Evolutionary conservation across 2,329 filamentous ascomycete genomes (phyloP), one percentile per base, ranked within the genome.

Genomic region (Pyrenophora seminiperda): DNA sequence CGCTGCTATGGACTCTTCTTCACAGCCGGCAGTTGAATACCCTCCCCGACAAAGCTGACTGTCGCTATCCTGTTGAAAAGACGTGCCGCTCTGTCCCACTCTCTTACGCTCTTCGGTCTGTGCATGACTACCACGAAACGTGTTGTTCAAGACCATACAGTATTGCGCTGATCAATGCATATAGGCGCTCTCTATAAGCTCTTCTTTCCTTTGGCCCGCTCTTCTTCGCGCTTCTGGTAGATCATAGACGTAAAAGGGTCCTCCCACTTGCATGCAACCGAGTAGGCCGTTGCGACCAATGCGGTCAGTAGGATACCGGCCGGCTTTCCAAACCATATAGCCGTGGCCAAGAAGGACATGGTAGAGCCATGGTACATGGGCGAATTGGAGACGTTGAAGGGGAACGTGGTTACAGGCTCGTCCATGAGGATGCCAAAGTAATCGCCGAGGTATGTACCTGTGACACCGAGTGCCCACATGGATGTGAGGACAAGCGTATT

Each of bases 381-480:
- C 43, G 91, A 88, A 59, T 85, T 84, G 46, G 88, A 92, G 54
- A 97, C 82, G 75, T 89, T 97, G 82, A 99, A 99, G 2, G 94
- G 94, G 72, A 99, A 99, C 11, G 90, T 88, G 10, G 91, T 96
- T 43, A 99, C 92, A 66, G 93, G 93, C 62, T 88, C 79, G 71
- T 97, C 93, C 91, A 97, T 96, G 60, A 99, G 81, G 73, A 97
- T 97, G 63, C 94, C 94, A 72, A 97, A 99, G 81, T 99, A 99
- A 79, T 99, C 94, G 63, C 94, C 94, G 29, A 99, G 81, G 73
- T 97, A 99, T 30, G 94, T 99, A 56, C 94, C 94, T 0, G 91
- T 97, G 67, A 99, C 85, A 50, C 94, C 94, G 32, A 99, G 85
- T 27, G 87, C 89, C 85, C 86, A 97, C 76, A 96, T 97, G 54